Evolutionary conservation across 2,329 filamentous ascomycete genomes (phyloP), one percentile per base, ranked within the genome.

Genomic region (Achaetomium macrosporum): DNA sequence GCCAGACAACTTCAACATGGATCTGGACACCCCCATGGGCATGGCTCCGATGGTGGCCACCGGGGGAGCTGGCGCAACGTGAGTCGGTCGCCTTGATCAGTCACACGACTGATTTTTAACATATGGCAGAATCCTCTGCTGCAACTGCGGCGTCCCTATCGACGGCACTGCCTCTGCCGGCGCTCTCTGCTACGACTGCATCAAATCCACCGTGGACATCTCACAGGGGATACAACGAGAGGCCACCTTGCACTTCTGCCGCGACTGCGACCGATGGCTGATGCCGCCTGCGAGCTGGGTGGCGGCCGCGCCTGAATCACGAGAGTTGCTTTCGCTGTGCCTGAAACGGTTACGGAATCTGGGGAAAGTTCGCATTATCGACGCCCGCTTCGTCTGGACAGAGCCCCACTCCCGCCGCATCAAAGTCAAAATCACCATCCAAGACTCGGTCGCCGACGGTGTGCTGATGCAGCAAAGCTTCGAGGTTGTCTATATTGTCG

Each of bases 341-440:
- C 76, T 99, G 60, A 85, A 90, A 67, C 95, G 93, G 70, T 73
- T 99, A 58, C 79, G 88, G 59, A 91, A 91, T 30, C 73, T 99
- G 58, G 83, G 85, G 68, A 95, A 93, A 74, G 88, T 95, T 61
- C 82, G 93, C 57, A 93, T 99, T 65, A 91, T 96, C 65, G 93
- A 99, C 68, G 93, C 93, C 43, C 88, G 84, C 64, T 99, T 97
- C 68, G 88, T 97, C 66, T 99, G 93, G 93, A 99, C 93, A 1
- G 93, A 99, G 71, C 92, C 93, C 11, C 93, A 99, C 73, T 96
- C 91, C 63, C 80, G 90, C 66, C 79, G 93, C 68, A 80, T 97
- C 59, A 95, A 91, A 73, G 85, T 97, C 69, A 96, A 96, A 76
- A 85, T 99, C 69, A 97, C 93, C 1, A 85, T 97, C 44, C 93